Evolutionary conservation across 441 rosid genomes (phyloP).

Genomic region (Omphalea diandra): DNA sequence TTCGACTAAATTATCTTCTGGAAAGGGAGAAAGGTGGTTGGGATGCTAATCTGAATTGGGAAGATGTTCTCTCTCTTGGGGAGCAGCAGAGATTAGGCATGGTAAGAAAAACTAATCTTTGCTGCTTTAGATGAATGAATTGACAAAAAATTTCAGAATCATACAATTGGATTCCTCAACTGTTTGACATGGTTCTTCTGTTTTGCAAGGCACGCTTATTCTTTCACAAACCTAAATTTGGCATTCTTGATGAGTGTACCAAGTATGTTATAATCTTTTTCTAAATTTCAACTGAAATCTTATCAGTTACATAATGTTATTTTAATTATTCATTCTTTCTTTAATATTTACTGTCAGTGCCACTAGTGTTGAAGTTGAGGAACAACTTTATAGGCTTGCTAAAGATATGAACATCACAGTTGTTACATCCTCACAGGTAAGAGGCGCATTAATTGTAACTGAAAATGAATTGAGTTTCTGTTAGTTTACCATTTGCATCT

Average conservation of each 20-base stretch:
- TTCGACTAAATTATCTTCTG: conserved; percentile 79
- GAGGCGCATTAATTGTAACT: conserved; percentile 16
- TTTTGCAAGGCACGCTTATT: conserved; percentile 82
- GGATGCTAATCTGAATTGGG: conserved; percentile 91
- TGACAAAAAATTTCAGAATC: conserved; percentile 7
- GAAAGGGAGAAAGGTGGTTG: conserved; percentile 90
- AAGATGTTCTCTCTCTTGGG: conserved; percentile 93
- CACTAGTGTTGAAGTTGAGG: conserved; percentile 98
- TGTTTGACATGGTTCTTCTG: conserved; percentile 23
- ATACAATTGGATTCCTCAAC: conserved; percentile 10
- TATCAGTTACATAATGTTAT: not conserved
- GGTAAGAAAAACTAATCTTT: conserved; percentile 45
- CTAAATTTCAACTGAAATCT: not conserved
- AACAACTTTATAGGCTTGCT: conserved; percentile 92
- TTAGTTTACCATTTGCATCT: not conserved
- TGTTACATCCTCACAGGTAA: conserved; percentile 95
- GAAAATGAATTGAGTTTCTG: not conserved
- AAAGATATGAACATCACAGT: conserved; percentile 86
- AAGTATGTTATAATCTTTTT: conserved; percentile 52
- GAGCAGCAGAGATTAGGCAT: conserved; percentile 99
- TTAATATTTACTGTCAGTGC: conserved; percentile 49
- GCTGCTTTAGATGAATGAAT: conserved; percentile 9
- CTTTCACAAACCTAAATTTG: conserved; percentile 94
- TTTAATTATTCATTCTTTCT: not conserved
- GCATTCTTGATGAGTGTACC: conserved; percentile 99